phyloP scores from a whole-genome alignment of 2,329 filamentous ascomycete species.

The Botrytis fabae region DNA sequence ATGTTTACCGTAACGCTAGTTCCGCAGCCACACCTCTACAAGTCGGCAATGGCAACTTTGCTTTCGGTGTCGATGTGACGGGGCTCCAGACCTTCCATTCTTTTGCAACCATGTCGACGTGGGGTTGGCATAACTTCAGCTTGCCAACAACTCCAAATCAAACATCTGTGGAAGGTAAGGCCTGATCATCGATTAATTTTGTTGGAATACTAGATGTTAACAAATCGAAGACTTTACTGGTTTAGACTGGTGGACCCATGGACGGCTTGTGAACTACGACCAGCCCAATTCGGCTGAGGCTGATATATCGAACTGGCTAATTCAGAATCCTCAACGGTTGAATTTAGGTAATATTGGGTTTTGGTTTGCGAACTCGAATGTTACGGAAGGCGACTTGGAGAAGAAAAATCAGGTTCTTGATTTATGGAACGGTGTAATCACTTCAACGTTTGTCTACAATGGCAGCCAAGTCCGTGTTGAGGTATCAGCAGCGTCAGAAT shows the following conservation, averaged over 20 bases:
- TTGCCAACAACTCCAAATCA: conserved; percentile 43
- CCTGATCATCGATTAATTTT: not conserved
- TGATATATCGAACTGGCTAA: conserved; percentile 51
- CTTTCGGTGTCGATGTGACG: conserved; percentile 49
- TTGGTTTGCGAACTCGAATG: conserved; percentile 39
- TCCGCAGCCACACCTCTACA: conserved; percentile 43
- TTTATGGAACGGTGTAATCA: conserved; percentile 45
- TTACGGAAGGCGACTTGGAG: conserved; percentile 39
- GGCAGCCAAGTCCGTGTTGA: conserved; percentile 41
- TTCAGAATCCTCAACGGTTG: conserved; percentile 49
- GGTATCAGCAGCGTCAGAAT: conserved; percentile 45
- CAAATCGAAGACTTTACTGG: conserved; percentile 12
- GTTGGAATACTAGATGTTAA: conserved; percentile 38
- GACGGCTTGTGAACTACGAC: conserved; percentile 46
- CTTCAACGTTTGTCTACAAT: conserved; percentile 43
- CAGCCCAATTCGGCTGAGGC: conserved; percentile 45
- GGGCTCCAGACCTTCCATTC: conserved; percentile 48
- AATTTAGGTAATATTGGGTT: conserved; percentile 48
- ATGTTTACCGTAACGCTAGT: conserved; percentile 33
- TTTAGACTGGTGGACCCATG: conserved; percentile 44
- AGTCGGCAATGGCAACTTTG: conserved; percentile 51
- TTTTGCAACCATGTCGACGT: conserved; percentile 46
- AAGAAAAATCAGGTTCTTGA: conserved; percentile 43
- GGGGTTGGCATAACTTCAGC: conserved; percentile 49
- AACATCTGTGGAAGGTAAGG: conserved; percentile 36